Evolutionary conservation across 768 basidiomycete species (phyloP).

Genomic region (Nevesoporus exiguus): DNA sequence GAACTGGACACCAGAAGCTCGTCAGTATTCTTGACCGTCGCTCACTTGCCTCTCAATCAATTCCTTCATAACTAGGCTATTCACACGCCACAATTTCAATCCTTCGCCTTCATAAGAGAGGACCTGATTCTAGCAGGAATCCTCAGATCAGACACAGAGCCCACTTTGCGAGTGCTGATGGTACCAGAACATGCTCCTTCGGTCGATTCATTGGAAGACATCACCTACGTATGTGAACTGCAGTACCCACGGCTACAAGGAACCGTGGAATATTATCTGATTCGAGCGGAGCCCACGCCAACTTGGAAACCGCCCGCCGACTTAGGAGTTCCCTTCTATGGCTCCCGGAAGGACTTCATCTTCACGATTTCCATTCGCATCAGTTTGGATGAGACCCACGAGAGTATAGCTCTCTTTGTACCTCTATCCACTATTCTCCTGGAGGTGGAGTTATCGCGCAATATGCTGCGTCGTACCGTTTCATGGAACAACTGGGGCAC

Average conservation of each 20-base stretch:
- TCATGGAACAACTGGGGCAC: conserved; percentile 35
- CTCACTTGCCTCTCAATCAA: not conserved
- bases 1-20: conserved; percentile 25
- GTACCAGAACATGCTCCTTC: conserved; percentile 8
- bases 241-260: conserved; percentile 22
- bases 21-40: conserved; percentile 18
- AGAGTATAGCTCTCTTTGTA: conserved; percentile 27
- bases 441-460: conserved; percentile 18
- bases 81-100: conserved; percentile 20
- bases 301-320: conserved; percentile 19
- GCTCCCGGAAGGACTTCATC: conserved; percentile 28
- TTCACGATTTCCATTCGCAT: conserved; percentile 30
- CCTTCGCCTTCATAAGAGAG: conserved; percentile 36
- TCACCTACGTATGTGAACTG: conserved; percentile 26
- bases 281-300: conserved; percentile 35
- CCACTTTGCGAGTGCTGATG: conserved; percentile 19
- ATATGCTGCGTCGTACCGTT: conserved; percentile 8
- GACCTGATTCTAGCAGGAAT: conserved; percentile 25
- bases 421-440: conserved; percentile 30
- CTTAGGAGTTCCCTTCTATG: conserved; percentile 19
- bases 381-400: not conserved
- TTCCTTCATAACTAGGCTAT: conserved; percentile 18
- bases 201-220: conserved; percentile 7
- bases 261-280: conserved; percentile 19
- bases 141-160: conserved; percentile 1